Evolutionary conservation across 805 yeast genomes (phyloP), one percentile per base, ranked within the genome.

Genomic region (Myxozyma melibiosi): DNA sequence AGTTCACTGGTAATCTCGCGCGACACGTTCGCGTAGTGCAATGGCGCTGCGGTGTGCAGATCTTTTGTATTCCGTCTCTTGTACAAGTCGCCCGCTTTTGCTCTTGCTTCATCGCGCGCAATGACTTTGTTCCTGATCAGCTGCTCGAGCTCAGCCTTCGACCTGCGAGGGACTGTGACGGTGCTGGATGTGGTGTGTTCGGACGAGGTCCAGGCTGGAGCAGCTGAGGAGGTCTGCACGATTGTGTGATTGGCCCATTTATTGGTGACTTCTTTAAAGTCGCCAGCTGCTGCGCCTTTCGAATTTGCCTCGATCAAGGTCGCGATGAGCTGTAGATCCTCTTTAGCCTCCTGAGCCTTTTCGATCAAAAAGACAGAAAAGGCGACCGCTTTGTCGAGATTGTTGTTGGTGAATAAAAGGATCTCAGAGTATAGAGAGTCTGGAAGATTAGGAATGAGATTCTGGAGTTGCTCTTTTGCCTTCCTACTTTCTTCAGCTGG

Each of bases 311-410:
- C n/a, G n/a, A n/a, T n/a, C n/a, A n/a, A n/a, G n/a, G n/a, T n/a
- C n/a, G n/a, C n/a, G n/a, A n/a, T n/a, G n/a, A n/a, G n/a, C n/a
- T n/a, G n/a, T n/a, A 52, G 20, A 28, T 52, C 46, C 16, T 53
- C 51, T 13, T 33, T 38, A n/a, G 28, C 6, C 5, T 22, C 30
- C 22, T 20, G 16, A 3, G 56, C 37, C 14, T 38, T 41, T 18
- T 42, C 51, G 35, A 49, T 40, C 16, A 55, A 18, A 7, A 49
- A 3, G 2, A 55, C 22, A 11, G 58, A 28, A 22, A 49, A 16
- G n/a, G 42, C 47, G 1, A 51, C 49, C 8, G 58, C 53, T 27
- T 44, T 43, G 37, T 55, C 55, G 11, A 39, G 14, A 16, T 55
- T 33, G 14, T 55, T 49, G 7, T 34, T 31, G 3, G 53, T 41